These are phyloP conservation scores for Curvularia spicifera DNA, from an alignment of 2,329 filamentous ascomycete species.

Conservation along the genomic window DNA sequence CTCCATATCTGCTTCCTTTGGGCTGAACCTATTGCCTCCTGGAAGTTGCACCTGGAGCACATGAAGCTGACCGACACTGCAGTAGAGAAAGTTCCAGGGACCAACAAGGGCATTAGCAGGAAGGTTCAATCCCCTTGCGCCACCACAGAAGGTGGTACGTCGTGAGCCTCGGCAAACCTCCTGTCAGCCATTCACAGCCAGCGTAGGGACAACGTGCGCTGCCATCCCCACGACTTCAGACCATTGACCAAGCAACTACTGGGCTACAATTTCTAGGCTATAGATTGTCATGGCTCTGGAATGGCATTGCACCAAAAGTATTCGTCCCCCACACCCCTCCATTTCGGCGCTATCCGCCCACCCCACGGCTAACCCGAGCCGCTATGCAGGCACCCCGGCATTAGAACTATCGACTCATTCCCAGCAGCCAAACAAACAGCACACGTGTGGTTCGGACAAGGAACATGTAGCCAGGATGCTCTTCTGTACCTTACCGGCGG, in stretches of 20 bases:
- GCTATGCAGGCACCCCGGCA: conserved; percentile 8
- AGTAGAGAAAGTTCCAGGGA: neutral
- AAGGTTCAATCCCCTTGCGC: neutral
- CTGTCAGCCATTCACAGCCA: conserved; percentile 26
- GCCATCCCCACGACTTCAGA: neutral
- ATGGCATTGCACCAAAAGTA: conserved; percentile 16
- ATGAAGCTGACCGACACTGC: neutral
- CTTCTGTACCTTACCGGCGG: conserved; percentile 12
- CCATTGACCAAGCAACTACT: conserved; percentile 11
- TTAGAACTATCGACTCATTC: conserved; percentile 2
- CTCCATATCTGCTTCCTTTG: neutral
- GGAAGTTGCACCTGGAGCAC: neutral
- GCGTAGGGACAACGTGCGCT: conserved; percentile 25
- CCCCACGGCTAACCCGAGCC: conserved; percentile 3
- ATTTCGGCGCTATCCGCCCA: conserved; percentile 12
- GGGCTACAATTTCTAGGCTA: neutral
- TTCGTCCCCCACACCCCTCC: conserved; percentile 19
- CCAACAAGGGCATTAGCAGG: neutral
- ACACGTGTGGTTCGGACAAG: neutral
- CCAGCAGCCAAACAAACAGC: conserved; percentile 25
- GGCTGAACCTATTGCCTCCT: neutral
- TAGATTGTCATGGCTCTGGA: neutral
- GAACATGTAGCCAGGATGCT: conserved; percentile 3
- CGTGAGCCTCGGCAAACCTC: conserved; percentile 10
- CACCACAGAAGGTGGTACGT: conserved; percentile 16